These are phyloP conservation scores for Corrigiola litoralis DNA, from an alignment of 179 eudicot genomes.

Conservation along the genomic window DNA sequence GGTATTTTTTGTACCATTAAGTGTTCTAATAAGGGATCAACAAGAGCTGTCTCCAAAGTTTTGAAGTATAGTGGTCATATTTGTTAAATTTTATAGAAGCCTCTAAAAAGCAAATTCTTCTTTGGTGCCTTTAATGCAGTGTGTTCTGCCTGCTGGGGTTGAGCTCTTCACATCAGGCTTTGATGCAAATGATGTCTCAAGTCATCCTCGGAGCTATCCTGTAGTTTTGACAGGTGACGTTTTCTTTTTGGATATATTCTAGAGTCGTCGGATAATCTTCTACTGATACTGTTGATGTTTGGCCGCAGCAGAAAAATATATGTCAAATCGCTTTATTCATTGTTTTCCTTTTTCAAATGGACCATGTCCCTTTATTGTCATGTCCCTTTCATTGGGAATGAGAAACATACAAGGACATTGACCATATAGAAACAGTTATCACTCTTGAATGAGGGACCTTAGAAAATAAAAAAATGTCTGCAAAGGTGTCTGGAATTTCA, in stretches of 20 bases:
- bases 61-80: not conserved
- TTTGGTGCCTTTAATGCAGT: slow-evolving; percentile 14
- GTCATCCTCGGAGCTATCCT: slow-evolving; percentile 25
- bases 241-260: too few relatives aligned
- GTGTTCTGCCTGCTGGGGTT: slow-evolving; percentile 26
- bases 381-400: not conserved
- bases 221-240: slow-evolving; percentile 23
- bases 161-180: slow-evolving; percentile 19
- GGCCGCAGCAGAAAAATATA: too few relatives aligned
- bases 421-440: not conserved
- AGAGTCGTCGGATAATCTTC: too few relatives aligned
- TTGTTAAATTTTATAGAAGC: not conserved
- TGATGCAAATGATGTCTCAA: slow-evolving; percentile 16
- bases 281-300: too few relatives aligned
- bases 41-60: not conserved
- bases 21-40: not conserved
- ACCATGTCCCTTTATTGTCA: not conserved
- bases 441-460: too few relatives aligned
- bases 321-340: too few relatives aligned
- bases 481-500: too few relatives aligned
- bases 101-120: not conserved
- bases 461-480: too few relatives aligned
- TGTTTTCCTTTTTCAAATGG: too few relatives aligned
- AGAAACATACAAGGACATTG: not conserved
- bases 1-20: not conserved